Percentiles rank a stretch among this genome's conserved stretches.
Conservation (phyloP, 2,329 filamentous ascomycete species). For the Penicillium occitanis region DNA sequence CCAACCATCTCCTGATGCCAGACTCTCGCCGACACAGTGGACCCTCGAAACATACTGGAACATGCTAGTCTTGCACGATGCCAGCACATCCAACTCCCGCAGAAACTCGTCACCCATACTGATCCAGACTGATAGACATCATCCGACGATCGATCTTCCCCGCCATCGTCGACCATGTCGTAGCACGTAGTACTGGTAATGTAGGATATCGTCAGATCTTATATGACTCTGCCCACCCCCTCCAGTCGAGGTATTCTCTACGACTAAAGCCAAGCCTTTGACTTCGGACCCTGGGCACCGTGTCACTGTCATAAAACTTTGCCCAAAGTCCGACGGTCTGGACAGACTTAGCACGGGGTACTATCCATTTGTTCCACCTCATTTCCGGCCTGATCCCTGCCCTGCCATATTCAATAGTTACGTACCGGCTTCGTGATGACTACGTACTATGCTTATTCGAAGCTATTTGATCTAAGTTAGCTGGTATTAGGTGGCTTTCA, state of each 20-base stretch:
- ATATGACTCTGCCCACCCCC: background rate
- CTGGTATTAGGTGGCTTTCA: slow-evolving; percentile 1
- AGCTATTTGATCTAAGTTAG: background rate
- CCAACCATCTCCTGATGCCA: too few relatives aligned
- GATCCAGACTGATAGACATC: background rate
- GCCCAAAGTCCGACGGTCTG: background rate
- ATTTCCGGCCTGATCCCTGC: slow-evolving; percentile 7
- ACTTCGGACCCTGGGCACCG: background rate
- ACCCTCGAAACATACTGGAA: background rate
- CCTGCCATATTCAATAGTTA: background rate
- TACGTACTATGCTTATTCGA: too few relatives aligned
- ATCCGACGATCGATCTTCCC: slow-evolving; percentile 1
- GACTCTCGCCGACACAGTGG: background rate
- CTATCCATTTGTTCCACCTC: slow-evolving; percentile 4
- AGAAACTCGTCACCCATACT: background rate
- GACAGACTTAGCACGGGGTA: background rate
- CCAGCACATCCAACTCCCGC: background rate
- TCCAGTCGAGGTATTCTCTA: too few relatives aligned
- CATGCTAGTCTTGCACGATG: background rate
- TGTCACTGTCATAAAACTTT: background rate
- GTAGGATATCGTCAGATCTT: background rate
- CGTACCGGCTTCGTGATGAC: background rate
- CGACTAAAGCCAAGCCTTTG: background rate
- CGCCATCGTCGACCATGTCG: slow-evolving; percentile 5
- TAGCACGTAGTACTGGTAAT: background rate